Evolutionary conservation across 2,329 filamentous ascomycete genomes (phyloP).

Genomic region (Incumbomyces delicatus): DNA sequence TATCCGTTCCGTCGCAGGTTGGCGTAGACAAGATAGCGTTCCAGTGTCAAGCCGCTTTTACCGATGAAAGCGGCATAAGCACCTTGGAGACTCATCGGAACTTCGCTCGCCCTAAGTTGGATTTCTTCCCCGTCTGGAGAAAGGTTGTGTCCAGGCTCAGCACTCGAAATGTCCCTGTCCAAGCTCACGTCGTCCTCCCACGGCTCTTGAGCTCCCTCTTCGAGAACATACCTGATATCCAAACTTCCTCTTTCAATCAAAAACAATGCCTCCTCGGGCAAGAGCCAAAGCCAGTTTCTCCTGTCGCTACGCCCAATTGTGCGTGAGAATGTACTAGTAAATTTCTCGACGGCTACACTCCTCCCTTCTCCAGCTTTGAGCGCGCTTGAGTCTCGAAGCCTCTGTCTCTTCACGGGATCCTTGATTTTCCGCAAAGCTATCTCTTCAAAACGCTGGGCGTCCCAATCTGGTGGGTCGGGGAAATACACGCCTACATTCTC

Average conservation of each 20-base stretch:
- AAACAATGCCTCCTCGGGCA: conserved; percentile 87
- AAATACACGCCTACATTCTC: conserved; percentile 61
- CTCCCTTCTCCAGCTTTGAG: conserved; percentile 21
- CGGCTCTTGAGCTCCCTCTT: conserved; percentile 12
- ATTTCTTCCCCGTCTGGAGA: background rate
- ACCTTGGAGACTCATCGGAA: conserved; percentile 85
- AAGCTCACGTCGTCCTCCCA: conserved; percentile 7
- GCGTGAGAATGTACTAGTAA: conserved; percentile 62
- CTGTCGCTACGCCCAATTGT: conserved; percentile 64
- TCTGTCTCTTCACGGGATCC: conserved; percentile 9
- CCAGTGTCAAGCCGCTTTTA: conserved; percentile 53
- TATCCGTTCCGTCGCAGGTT: conserved; percentile 77
- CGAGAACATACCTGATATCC: conserved; percentile 64
- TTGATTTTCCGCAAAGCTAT: conserved; percentile 2
- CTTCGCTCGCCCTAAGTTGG: conserved; percentile 35
- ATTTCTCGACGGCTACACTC: conserved; percentile 56
- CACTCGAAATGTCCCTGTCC: conserved; percentile 12
- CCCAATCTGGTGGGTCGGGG: conserved; percentile 10
- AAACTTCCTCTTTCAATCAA: conserved; percentile 77
- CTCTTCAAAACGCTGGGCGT: conserved; percentile 11
- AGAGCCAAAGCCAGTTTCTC: conserved; percentile 63
- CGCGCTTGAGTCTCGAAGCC: conserved; percentile 3
- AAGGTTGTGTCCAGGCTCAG: conserved; percentile 41
- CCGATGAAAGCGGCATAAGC: conserved; percentile 81
- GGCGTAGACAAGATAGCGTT: conserved; percentile 80